Evolutionary conservation across 2,329 filamentous ascomycete species (phyloP).

Genomic region (Fusarium sp.): DNA sequence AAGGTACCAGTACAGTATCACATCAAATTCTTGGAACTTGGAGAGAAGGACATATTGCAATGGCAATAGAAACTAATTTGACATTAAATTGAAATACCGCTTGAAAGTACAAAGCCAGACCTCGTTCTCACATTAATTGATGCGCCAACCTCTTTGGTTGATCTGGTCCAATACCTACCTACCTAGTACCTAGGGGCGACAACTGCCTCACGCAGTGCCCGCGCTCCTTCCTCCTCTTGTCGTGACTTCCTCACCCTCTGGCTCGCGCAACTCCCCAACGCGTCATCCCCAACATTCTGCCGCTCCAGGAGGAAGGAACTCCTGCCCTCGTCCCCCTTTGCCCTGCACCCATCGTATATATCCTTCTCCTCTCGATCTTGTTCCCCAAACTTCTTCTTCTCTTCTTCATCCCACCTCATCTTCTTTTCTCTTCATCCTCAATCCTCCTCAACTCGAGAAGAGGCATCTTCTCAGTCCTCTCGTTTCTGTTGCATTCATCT

Average conservation of each 20-base stretch:
- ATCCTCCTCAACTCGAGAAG: conserved; percentile 17
- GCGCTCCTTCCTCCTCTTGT: conserved; percentile 19
- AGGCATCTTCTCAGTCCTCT: conserved; percentile 21
- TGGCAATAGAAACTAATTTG: background rate
- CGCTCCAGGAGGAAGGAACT: conserved; percentile 31
- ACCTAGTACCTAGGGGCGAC: background rate
- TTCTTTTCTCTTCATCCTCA: conserved; percentile 28
- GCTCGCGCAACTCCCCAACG: conserved; percentile 7
- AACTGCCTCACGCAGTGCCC: background rate
- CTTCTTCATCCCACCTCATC: conserved; percentile 14
- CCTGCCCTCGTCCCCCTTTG: conserved; percentile 8
- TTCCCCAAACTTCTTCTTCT: conserved; percentile 12
- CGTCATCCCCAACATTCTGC: conserved; percentile 31
- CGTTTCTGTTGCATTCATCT: conserved; percentile 24
- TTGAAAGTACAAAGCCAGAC: background rate
- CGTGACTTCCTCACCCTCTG: conserved; percentile 16
- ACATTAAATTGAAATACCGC: background rate
- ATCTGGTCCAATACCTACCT: background rate
- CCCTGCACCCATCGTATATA: conserved; percentile 2
- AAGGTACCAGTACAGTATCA: background rate
- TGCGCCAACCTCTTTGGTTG: background rate
- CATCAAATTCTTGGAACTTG: background rate
- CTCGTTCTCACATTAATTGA: background rate
- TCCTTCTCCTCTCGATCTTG: conserved; percentile 1
- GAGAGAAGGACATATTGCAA: background rate